Percentiles rank a stretch among this genome's conserved stretches.
These are phyloP conservation scores for Paecilomyces dactylethromorphus DNA, from an alignment of 2,329 filamentous ascomycete species.

Conservation along the genomic window DNA sequence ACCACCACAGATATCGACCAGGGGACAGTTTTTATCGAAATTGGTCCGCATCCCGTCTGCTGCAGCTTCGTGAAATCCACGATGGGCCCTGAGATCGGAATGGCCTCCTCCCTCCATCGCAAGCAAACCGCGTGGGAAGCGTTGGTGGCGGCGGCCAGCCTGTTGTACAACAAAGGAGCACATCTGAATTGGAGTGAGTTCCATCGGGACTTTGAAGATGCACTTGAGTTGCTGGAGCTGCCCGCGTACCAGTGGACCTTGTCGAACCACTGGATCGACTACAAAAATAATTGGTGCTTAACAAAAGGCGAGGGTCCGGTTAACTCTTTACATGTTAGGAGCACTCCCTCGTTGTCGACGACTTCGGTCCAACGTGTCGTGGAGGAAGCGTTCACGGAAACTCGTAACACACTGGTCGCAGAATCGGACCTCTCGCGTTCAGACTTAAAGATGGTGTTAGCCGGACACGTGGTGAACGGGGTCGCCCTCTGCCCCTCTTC, in stretches of 20 bases:
- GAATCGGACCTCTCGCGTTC: constrained; percentile 7
- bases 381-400: constrained; percentile 40
- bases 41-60: constrained; percentile 8
- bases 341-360: constrained; percentile 50
- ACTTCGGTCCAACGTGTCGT: constrained; percentile 58
- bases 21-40: constrained; percentile 10
- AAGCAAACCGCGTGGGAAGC: background rate
- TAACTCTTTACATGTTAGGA: constrained; percentile 13
- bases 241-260: constrained; percentile 63
- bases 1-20: constrained; percentile 1
- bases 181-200: constrained; percentile 66
- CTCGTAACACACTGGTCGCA: background rate
- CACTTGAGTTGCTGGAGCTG: constrained; percentile 54
- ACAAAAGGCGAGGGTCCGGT: constrained; percentile 53
- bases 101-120: background rate
- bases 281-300: constrained; percentile 63
- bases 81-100: background rate
- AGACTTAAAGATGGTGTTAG: constrained; percentile 1
- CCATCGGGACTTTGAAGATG: constrained; percentile 54
- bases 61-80: constrained; percentile 5
- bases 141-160: background rate
- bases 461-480: constrained; percentile 7
- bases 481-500: constrained; percentile 6
- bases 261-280: constrained; percentile 68
- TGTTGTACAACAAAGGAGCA: constrained; percentile 55